Base-by-base conservation (phyloP, 2,329 filamentous ascomycete genomes). In the Torrubiella hemipterigena region DNA sequence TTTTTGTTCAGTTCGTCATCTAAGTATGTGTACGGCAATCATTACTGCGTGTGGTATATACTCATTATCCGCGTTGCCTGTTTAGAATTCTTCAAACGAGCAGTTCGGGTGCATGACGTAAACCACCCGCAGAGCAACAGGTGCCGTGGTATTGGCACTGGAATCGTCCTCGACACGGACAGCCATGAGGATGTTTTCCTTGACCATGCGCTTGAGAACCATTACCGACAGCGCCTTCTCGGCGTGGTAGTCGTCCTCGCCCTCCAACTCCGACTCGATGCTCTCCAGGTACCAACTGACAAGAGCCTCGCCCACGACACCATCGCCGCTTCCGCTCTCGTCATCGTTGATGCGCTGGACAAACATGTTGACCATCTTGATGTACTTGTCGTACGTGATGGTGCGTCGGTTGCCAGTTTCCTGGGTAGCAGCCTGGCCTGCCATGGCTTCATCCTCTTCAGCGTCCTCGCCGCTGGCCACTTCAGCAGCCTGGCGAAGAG, bases 81-180 rank as follows among this genome's bases (percentile, higher is more conserved):
- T 31, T 50, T 46, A 68, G 27, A 56, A 54, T 38, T 75, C 70
- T 41, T 94, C 87, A 8, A 93, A 67, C 0, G 82, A 83, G 50
- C 84, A 93, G 59, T 96, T 96, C 36, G 91, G 91, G 60, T 98
- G 91, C 43, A 98, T 52, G 17, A 95, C 81, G 51, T 95, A 98
- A 31, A 91, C 70, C 5, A 81, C 64, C 12, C 44, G 33, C n/a
- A n/a, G n/a, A 2, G 45, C 42, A 2, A 45, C 36, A 9, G 50
- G 52, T 15, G 56, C 46, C 12, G 59, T 53, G 15, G 66, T 58
- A 28, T 54, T 52, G 25, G 56, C 50, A 49, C 62, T 55, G 42
- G 59, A 43, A 5, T 60, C 58, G 10, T 54, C 63, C 40, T 77
- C 65, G 29, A 69, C 80, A 25, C 75, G 67, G 19, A 86, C 76